Conservation (phyloP, 2,329 filamentous ascomycete genomes). For the Tetracladium maxilliforme region DNA sequence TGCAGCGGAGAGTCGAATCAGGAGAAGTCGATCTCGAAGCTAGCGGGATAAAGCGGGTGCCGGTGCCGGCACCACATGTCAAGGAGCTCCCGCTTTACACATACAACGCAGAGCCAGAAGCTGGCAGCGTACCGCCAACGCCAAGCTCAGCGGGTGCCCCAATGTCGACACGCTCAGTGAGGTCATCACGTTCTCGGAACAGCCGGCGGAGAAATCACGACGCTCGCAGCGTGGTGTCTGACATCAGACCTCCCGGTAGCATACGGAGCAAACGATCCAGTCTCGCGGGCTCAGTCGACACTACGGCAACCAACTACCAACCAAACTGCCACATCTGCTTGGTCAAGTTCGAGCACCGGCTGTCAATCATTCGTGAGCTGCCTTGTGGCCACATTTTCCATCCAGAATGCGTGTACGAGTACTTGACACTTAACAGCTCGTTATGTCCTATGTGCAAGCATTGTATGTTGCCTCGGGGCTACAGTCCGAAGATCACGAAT, state of each 20-base stretch:
- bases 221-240: constrained; percentile 1
- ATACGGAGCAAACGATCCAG: neutral
- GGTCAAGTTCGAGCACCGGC: constrained; percentile 57
- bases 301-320: constrained; percentile 47
- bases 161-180: too few relatives aligned
- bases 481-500: constrained; percentile 62
- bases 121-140: constrained; percentile 19
- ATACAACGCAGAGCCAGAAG: constrained; percentile 46
- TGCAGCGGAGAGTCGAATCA: constrained; percentile 55
- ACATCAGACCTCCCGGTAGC: too few relatives aligned
- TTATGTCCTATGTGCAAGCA: constrained; percentile 87
- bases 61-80: constrained; percentile 58
- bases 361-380: constrained; percentile 67
- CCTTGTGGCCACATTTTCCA: constrained; percentile 91
- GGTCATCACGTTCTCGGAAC: too few relatives aligned
- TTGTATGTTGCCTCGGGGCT: constrained; percentile 56
- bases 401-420: constrained; percentile 78
- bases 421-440: constrained; percentile 63
- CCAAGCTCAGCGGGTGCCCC: too few relatives aligned
- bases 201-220: constrained; percentile 1
- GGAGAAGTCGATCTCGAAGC: constrained; percentile 80
- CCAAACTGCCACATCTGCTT: constrained; percentile 83
- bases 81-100: constrained; percentile 65
- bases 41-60: constrained; percentile 70
- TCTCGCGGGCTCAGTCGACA: constrained; percentile 4